Evolutionary conservation across 371 early-diverging fungal species (phyloP).

Genomic region (Coemansia sp.): DNA sequence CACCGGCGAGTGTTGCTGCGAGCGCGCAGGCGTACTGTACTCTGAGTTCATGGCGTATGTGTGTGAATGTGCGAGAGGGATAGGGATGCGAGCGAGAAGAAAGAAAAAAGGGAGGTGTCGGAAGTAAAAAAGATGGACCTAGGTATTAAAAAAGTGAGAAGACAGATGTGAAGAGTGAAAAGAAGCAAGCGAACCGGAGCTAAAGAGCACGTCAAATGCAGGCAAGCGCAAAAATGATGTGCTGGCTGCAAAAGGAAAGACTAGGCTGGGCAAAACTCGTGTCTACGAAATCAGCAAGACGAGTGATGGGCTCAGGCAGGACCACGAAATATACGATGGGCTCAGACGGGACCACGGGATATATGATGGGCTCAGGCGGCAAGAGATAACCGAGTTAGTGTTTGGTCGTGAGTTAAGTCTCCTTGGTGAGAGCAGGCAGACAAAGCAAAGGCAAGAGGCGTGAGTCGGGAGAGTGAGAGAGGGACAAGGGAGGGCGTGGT

Average conservation of each 20-base stretch:
- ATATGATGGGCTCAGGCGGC: no score
- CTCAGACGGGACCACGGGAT: no score
- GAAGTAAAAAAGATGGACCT: constrained; percentile 5
- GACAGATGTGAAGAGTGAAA: constrained; percentile 1
- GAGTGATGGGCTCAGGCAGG: neutral
- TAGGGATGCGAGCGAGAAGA: constrained; percentile 1
- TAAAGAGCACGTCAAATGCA: neutral
- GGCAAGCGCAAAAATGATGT: neutral
- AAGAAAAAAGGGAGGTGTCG: neutral
- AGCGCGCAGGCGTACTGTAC: constrained; percentile 41
- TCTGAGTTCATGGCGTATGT: constrained; percentile 43
- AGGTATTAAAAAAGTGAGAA: neutral
- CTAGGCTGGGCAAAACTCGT: neutral
- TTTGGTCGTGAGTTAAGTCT: constrained; percentile 6
- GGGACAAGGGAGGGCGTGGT: neutral
- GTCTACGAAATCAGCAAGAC: neutral
- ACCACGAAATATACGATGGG: no score
- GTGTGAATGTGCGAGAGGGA: constrained; percentile 5
- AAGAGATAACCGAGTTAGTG: neutral
- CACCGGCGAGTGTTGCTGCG: constrained; percentile 49
- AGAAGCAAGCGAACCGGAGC: neutral
- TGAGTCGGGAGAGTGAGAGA: neutral
- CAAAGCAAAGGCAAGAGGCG: constrained; percentile 7
- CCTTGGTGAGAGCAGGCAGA: constrained; percentile 1
- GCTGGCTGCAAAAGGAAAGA: neutral